A percentile compares a stretch with the other conserved stretches of the same genome.
Evolutionary conservation across 805 yeast species (phyloP).

Genomic region (Ogataea glucozyma): DNA sequence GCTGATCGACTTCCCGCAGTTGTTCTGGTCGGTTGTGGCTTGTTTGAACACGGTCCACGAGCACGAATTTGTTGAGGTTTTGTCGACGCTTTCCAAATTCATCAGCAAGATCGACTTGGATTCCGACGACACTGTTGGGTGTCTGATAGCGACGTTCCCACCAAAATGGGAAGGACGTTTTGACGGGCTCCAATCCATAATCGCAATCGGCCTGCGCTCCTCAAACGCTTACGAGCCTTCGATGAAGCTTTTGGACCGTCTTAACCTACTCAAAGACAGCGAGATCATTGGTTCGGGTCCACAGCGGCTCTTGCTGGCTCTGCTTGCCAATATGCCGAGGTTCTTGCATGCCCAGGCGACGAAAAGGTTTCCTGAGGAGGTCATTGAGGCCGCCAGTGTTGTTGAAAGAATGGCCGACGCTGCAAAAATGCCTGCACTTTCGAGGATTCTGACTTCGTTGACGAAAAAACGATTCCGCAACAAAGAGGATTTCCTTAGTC

Average conservation of each 20-base stretch:
- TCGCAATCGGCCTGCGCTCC: conserved; percentile 82
- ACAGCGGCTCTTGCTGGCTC: conserved; percentile 65
- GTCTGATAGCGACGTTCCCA: conserved; percentile 85
- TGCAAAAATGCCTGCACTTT: conserved; percentile 52
- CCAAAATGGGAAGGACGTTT: conserved; percentile 94
- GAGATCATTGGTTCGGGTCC: conserved; percentile 75
- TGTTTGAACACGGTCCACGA: conserved; percentile 88
- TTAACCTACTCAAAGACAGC: conserved; percentile 67
- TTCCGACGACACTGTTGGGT: conserved; percentile 80
- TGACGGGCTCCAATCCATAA: conserved; percentile 79
- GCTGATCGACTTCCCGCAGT: conserved; percentile 83
- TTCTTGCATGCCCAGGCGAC: conserved; percentile 77
- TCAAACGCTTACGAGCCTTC: conserved; percentile 78
- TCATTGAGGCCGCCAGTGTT: conserved; percentile 52
- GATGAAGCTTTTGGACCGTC: conserved; percentile 67
- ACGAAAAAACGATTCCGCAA: conserved; percentile 80
- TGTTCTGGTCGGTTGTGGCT: conserved; percentile 95
- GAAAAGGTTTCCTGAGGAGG: conserved; percentile 50
- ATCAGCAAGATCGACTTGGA: conserved; percentile 84
- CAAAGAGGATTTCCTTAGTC: conserved; percentile 85
- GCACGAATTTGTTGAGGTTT: conserved; percentile 85
- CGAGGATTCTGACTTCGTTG: conserved; percentile 74
- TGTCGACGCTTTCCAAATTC: conserved; percentile 79
- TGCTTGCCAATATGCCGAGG: conserved; percentile 80
- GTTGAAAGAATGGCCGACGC: conserved; percentile 61